Conservation (phyloP, 2,329 filamentous ascomycete species). For the Ophiostoma angusticollis region DNA sequence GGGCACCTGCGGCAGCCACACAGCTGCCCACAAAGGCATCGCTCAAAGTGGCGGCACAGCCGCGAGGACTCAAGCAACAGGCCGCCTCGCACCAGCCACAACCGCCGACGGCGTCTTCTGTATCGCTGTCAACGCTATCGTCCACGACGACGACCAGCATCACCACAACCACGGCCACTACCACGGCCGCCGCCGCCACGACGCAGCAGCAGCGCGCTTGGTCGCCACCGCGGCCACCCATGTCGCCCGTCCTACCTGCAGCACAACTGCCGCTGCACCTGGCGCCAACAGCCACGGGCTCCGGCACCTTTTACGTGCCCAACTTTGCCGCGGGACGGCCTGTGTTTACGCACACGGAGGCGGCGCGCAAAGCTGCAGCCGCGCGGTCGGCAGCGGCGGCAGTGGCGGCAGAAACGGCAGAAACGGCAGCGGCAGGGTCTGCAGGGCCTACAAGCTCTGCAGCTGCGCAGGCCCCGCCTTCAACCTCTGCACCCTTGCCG, state of each 20-base stretch:
- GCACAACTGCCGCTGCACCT: conserved; percentile 19
- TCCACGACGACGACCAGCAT: background rate
- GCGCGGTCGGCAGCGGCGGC: background rate
- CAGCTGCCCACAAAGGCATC: background rate
- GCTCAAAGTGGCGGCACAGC: background rate
- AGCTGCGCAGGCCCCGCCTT: background rate
- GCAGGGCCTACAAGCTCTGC: background rate
- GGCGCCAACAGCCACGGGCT: conserved; percentile 23
- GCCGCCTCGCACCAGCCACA: background rate
- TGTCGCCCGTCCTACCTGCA: conserved; percentile 41
- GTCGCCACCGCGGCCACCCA: conserved; percentile 35
- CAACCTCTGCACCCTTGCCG: conserved; percentile 18
- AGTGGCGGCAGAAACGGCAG: background rate
- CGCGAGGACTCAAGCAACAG: background rate
- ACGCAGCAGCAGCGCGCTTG: conserved; percentile 21
- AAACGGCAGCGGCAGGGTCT: background rate
- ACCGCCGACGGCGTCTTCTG: background rate
- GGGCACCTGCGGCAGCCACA: background rate
- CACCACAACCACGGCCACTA: background rate
- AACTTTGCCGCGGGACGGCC: conserved; percentile 13
- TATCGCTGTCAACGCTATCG: background rate
- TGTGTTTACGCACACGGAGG: conserved; percentile 10
- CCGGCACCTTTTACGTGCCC: conserved; percentile 13
- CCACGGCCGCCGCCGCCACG: background rate
- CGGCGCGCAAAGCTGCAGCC: conserved; percentile 7